A percentile compares a stretch with the other conserved stretches of the same genome.
phyloP scores from a whole-genome alignment of 140 eudicot genomes.

The Stevia rebaudiana region DNA sequence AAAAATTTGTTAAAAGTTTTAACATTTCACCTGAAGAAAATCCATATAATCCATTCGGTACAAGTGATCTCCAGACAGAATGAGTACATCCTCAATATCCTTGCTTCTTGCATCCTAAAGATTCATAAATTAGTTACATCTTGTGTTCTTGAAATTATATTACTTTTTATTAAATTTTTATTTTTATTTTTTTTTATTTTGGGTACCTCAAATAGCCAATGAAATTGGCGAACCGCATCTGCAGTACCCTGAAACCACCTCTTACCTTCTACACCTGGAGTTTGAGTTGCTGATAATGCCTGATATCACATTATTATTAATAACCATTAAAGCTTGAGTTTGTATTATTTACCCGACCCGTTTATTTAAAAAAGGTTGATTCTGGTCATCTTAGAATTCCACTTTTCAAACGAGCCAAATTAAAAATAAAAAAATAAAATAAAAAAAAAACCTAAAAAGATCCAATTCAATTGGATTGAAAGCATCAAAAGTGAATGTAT shows the following conservation, averaged over 20 bases:
- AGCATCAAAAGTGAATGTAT: background rate
- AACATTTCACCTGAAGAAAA: conserved; percentile 65
- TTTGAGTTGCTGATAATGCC: conserved; percentile 97
- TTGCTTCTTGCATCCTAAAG: conserved; percentile 90
- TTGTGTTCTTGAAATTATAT: no score
- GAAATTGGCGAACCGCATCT: conserved; percentile 95
- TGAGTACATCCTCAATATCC: conserved; percentile 88
- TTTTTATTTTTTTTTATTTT: background rate
- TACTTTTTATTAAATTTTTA: background rate
- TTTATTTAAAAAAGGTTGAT: background rate
- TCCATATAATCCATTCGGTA: conserved; percentile 98
- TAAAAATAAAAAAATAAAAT: no score
- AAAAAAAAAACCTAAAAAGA: background rate
- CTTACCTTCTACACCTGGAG: conserved; percentile 88
- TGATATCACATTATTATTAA: conserved; percentile 19
- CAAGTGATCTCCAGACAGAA: conserved; percentile 96
- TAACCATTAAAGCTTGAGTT: background rate
- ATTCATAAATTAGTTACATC: background rate
- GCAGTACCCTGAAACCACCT: conserved; percentile 98
- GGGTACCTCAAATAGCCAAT: conserved; percentile 93
- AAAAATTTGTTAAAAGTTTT: background rate
- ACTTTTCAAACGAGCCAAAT: background rate
- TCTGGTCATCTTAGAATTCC: no score
- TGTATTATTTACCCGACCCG: background rate
- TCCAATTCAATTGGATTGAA: background rate